Percentiles rank a stretch among this genome's conserved stretches.
These are phyloP conservation scores for Penicillium coffeae DNA, from an alignment of 495 filamentous ascomycete genomes.

Conservation along the genomic window DNA sequence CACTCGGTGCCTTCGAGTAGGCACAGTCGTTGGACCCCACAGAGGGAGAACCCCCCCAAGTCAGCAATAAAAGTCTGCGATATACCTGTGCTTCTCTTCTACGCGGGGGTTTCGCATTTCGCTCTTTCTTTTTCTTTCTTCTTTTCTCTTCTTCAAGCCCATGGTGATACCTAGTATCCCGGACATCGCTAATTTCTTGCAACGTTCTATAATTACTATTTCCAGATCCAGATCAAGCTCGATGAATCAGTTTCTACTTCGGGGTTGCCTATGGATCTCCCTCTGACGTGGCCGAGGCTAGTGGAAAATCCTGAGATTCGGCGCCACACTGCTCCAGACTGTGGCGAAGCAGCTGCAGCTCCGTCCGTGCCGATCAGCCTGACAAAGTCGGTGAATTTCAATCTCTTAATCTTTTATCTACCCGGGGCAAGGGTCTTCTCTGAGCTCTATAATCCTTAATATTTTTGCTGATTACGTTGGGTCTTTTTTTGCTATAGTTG, in stretches of 20 bases:
- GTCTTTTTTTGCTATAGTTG: conserved; percentile 6
- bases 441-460: conserved; percentile 5
- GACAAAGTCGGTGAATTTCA: conserved; percentile 21
- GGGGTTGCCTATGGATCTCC: conserved; percentile 11
- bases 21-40: neutral
- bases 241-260: neutral
- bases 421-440: neutral
- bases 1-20: conserved; percentile 4
- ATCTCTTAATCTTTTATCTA: conserved; percentile 18
- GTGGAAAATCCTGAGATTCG: conserved; percentile 16
- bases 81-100: neutral
- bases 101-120: conserved; percentile 3
- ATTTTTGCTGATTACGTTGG: conserved; percentile 4
- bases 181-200: too few relatives aligned
- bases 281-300: conserved; percentile 28
- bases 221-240: conserved; percentile 4
- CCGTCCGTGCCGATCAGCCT: conserved; percentile 21
- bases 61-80: conserved; percentile 9
- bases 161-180: too few relatives aligned
- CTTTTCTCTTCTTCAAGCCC: conserved; percentile 2
- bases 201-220: neutral
- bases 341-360: conserved; percentile 45
- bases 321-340: conserved; percentile 31
- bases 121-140: conserved; percentile 9
- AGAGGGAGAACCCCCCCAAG: conserved; percentile 3